Evolutionary conservation across 192 early-diverging fungal genomes (phyloP), one percentile per base, ranked within the genome.

Genomic region (Backusella circina): DNA sequence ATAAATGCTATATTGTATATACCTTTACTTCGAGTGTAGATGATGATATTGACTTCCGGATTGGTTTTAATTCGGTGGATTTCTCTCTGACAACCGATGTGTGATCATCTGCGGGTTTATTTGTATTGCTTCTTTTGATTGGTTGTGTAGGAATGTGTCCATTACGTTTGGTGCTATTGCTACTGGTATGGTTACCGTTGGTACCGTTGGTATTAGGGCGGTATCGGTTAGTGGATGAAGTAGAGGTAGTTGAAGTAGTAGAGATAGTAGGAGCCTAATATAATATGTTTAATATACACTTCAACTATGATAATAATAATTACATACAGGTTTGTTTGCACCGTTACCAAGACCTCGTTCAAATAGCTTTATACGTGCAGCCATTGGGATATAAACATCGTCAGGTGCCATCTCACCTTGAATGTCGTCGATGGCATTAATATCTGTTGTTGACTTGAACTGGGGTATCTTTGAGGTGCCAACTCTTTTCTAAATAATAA

Each of bases 311-410:
- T n/a, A n/a, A n/a, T n/a, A 9, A 15, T 31, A 26, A 12, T 10
- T 36, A 68, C n/a, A 10, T 68, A 35, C 67, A 38, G 33, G 67
- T 23, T 68, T 68, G 18, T 68, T 68, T 71, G 44, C 26, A 15
- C 76, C 70, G 31, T 77, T 73, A 9, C 70, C 70, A 37, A 77
- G 71, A 3, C 47, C 71, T 15, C 69, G 51, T 61, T 78, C 77
- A 50, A 78, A 78, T 41, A 69, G n/a, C 12, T 78, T 78, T 31
- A 78, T 57, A 31, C 77, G 65, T n/a, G 72, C 72, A 10, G 77
- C 71, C 50, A 78, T 33, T 0, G 77, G 66, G 18, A 78, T 36
- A 69, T 74, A 78, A 0, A 16, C 26, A 32, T 73, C 77, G 13
- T 57, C 66, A 12, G 71, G 47, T 7, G 65, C 23, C 64, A 78